Evolutionary conservation across 1,284 basidiomycete species (phyloP).

Genomic region (Phaffia rhodozyma): DNA sequence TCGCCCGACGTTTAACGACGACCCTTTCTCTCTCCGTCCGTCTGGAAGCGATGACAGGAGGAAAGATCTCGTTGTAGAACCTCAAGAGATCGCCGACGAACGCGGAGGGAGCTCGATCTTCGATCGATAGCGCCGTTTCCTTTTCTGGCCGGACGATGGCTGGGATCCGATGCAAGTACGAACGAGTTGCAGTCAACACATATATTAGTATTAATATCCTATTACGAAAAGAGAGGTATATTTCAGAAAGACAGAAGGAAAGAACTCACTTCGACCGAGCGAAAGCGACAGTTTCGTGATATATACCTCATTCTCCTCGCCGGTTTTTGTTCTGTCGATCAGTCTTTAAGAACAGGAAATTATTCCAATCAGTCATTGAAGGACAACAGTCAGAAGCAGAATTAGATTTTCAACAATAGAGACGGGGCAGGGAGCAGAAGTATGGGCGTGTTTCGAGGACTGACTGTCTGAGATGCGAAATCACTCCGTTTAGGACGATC

Average conservation of each 20-base stretch:
- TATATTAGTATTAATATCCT: neutral
- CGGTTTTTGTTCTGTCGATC: constrained; percentile 52
- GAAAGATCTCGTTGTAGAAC: constrained; percentile 62
- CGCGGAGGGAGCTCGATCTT: constrained; percentile 68
- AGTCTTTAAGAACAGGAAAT: constrained; percentile 35
- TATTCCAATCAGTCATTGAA: constrained; percentile 26
- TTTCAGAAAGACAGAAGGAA: neutral
- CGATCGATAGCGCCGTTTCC: constrained; percentile 70
- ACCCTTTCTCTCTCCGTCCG: constrained; percentile 71
- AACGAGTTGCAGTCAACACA: neutral
- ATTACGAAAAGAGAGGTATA: too few relatives aligned
- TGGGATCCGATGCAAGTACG: constrained; percentile 26
- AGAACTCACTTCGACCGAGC: constrained; percentile 65
- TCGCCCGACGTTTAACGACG: constrained; percentile 69
- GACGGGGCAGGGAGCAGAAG: neutral
- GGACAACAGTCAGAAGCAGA: constrained; percentile 3
- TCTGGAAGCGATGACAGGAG: constrained; percentile 68
- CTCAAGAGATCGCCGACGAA: constrained; percentile 73
- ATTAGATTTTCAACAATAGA: neutral
- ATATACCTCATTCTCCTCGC: constrained; percentile 60
- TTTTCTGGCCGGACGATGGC: constrained; percentile 68
- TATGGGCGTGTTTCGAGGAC: constrained; percentile 31
- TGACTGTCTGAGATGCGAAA: constrained; percentile 64
- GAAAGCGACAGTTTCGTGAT: constrained; percentile 75
- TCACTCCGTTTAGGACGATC: constrained; percentile 63